These are phyloP conservation scores for Chrysoporthe puriensis DNA, from an alignment of 2,329 filamentous ascomycete species.

Conservation along the genomic window DNA sequence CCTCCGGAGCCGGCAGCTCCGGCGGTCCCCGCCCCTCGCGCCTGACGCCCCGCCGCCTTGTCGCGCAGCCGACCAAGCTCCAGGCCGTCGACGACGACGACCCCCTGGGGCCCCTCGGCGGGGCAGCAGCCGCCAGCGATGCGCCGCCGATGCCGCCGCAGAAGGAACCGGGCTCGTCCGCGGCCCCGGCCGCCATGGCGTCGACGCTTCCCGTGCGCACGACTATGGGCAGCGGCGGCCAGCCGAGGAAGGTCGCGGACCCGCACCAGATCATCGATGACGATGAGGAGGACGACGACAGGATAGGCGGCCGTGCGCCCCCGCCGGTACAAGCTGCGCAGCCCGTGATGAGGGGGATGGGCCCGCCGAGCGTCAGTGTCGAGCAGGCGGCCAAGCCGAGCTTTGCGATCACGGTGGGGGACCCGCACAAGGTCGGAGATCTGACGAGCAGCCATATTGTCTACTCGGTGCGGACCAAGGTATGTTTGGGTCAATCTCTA, in stretches of 20 bases:
- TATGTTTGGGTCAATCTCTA: constrained; percentile 42
- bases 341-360: constrained; percentile 56
- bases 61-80: constrained; percentile 76
- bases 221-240: constrained; percentile 51
- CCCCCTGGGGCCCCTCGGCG: constrained; percentile 75
- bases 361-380: constrained; percentile 80
- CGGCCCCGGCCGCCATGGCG: constrained; percentile 19
- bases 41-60: constrained; percentile 62
- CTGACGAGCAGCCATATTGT: constrained; percentile 97
- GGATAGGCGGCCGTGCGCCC: constrained; percentile 63
- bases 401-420: constrained; percentile 89
- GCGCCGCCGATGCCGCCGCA: constrained; percentile 68
- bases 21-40: constrained; percentile 47
- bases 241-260: constrained; percentile 50
- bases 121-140: constrained; percentile 49
- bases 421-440: constrained; percentile 97
- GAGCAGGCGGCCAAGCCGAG: constrained; percentile 92
- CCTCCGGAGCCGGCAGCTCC: constrained; percentile 35
- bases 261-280: constrained; percentile 73
- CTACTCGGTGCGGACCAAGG: constrained; percentile 92
- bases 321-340: constrained; percentile 64
- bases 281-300: constrained; percentile 51
- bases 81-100: constrained; percentile 76
- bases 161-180: constrained; percentile 58
- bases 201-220: constrained; percentile 56